These are phyloP conservation scores for Apiospora koreana DNA, from an alignment of 2,329 filamentous ascomycete species.

Conservation along the genomic window DNA sequence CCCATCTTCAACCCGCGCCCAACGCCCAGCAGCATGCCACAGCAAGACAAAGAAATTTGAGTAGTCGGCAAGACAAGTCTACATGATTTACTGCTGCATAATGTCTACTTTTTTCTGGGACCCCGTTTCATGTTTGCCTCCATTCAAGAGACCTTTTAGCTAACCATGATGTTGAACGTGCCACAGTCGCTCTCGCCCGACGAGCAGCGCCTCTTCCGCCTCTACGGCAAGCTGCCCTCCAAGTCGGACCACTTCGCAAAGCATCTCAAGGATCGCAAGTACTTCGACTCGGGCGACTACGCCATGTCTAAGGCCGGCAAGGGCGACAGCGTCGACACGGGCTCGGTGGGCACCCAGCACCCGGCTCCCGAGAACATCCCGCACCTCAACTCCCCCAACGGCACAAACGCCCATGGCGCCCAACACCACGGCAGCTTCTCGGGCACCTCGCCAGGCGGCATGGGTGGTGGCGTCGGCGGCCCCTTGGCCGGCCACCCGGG, in stretches of 20 bases:
- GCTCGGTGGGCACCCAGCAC: conserved; percentile 91
- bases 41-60: background rate
- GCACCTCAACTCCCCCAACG: conserved; percentile 73
- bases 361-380: conserved; percentile 94
- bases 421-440: conserved; percentile 78
- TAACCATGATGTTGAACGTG: conserved; percentile 11
- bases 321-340: conserved; percentile 89
- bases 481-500: background rate
- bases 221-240: conserved; percentile 97
- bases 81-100: background rate
- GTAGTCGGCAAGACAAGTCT: background rate
- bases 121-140: background rate
- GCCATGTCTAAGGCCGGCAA: conserved; percentile 97
- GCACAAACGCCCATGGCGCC: conserved; percentile 82
- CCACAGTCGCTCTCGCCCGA: conserved; percentile 84
- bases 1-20: conserved; percentile 10
- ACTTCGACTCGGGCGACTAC: conserved; percentile 96
- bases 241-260: conserved; percentile 97
- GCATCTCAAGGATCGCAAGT: conserved; percentile 98
- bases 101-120: background rate
- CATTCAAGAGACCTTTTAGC: conserved; percentile 2
- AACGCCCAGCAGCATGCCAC: background rate
- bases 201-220: conserved; percentile 93
- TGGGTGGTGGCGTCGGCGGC: background rate
- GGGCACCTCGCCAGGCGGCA: conserved; percentile 36